Evolutionary conservation across 345 rosid species (phyloP).

Genomic region (Brassica carinata): DNA sequence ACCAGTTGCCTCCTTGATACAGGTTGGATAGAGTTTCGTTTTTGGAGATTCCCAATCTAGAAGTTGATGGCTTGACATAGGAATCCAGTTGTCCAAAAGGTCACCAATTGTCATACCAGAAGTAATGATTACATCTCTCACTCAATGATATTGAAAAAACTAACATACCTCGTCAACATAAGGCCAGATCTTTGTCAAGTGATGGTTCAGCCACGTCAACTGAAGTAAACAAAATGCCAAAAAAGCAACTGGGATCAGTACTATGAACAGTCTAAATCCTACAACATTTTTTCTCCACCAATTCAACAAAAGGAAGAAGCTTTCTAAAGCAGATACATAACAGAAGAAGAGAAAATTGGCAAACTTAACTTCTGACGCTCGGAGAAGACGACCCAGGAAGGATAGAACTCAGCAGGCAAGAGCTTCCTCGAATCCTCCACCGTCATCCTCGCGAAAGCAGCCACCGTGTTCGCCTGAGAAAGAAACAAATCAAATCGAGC

Average conservation of each 20-base stretch:
- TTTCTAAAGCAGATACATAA: background rate
- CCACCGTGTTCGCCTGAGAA: slow-evolving; percentile 76
- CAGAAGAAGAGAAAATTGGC: background rate
- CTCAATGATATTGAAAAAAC: background rate
- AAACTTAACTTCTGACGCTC: slow-evolving; percentile 82
- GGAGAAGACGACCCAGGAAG: slow-evolving; percentile 97
- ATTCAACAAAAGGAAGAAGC: background rate
- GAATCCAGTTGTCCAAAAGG: too few species aligned
- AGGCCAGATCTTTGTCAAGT: slow-evolving; percentile 97
- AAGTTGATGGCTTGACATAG: too few species aligned
- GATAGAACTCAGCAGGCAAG: slow-evolving; percentile 76
- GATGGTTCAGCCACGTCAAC: slow-evolving; percentile 92
- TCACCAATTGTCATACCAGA: too few species aligned
- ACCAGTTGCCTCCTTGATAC: too few species aligned
- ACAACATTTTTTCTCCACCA: background rate
- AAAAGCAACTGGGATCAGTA: slow-evolving; percentile 30
- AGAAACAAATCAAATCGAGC: background rate
- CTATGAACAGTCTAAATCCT: background rate
- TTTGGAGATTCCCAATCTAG: too few species aligned
- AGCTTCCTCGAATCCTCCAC: slow-evolving; percentile 91
- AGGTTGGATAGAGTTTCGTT: too few species aligned
- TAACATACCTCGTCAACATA: slow-evolving; percentile 68
- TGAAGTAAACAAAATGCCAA: slow-evolving; percentile 42
- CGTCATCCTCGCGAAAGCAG: slow-evolving; percentile 95
- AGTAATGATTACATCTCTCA: slow-evolving; percentile 12